These are phyloP conservation scores for Phytophthora agathidicida DNA, from an alignment of 352 stramenopile species.

Conservation along the genomic window DNA sequence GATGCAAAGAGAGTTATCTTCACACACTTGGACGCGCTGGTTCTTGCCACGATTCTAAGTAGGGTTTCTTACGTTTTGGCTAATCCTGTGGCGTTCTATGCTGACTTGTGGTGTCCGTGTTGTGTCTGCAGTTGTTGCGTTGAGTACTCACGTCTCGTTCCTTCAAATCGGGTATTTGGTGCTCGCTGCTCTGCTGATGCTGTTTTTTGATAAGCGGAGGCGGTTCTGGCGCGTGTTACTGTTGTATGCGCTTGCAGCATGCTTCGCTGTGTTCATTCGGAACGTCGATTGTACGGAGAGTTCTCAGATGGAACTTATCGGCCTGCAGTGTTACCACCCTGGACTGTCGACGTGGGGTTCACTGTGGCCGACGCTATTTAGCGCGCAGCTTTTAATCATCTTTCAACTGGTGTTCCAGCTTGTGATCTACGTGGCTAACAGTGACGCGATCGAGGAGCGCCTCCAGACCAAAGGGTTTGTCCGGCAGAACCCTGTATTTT, in stretches of 20 bases:
- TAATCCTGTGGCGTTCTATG: background rate
- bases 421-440: slow-evolving; percentile 83
- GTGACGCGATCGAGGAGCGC: slow-evolving; percentile 68
- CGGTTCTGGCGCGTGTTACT: slow-evolving; percentile 83
- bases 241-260: slow-evolving; percentile 70
- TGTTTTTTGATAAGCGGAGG: slow-evolving; percentile 83
- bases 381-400: slow-evolving; percentile 83
- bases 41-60: slow-evolving; percentile 86
- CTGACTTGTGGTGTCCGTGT: background rate
- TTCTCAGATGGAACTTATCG: slow-evolving; percentile 59
- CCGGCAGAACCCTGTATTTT: slow-evolving; percentile 77
- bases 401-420: slow-evolving; percentile 87
- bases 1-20: slow-evolving; percentile 80
- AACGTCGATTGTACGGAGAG: slow-evolving; percentile 74
- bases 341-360: slow-evolving; percentile 64
- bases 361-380: slow-evolving; percentile 84
- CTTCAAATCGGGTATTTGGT: slow-evolving; percentile 86
- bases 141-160: slow-evolving; percentile 84
- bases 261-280: slow-evolving; percentile 77
- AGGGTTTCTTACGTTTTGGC: slow-evolving; percentile 11
- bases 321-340: slow-evolving; percentile 73
- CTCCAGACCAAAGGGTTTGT: slow-evolving; percentile 64
- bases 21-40: slow-evolving; percentile 78
- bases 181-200: slow-evolving; percentile 76
- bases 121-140: slow-evolving; percentile 58